Evolutionary conservation across 148 eudicot genomes (phyloP), one percentile per base, ranked within the genome.

Genomic region (Rhododendron simsii): DNA sequence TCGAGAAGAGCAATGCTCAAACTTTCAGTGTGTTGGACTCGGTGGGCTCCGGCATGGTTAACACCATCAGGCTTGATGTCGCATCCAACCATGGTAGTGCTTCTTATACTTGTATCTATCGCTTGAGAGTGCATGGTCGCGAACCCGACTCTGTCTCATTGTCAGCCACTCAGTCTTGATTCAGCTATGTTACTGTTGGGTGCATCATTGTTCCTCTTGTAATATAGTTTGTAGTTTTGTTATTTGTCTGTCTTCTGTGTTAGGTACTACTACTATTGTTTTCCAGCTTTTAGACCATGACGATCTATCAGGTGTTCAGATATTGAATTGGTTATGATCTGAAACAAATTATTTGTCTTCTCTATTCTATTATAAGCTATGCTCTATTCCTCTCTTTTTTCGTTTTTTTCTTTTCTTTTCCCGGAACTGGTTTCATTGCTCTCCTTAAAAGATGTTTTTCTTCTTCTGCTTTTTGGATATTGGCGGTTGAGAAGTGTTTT

Each of bases 1-100:
- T 97, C 0, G 95, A 93, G 84, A 95, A 95, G 93, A 94, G 98
- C 91, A 92, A 91, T 88, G 96, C 94, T 26, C 99, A 97, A 87
- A 95, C 99, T 21, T 92, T 84, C 69, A 85, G 91, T 5, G 98
- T 94, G 41, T 47, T 89, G 84, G 92, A 93, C 26, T 86, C 93
- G 11, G 78, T 89, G 6, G 84, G 90, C 53, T 87, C 93, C 53
- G 50, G 88, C 57, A 86, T 90, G 15, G 81, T 95, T 47, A 90
- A 96, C 90, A 92, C 91, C 14, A 87, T 96, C 35, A 95, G 95
- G 83, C 91, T 95, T 50, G 95, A 95, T 53, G 89, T 95, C 83
- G 83, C 92, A 67, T 93, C 99, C 35, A 96, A 96, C 89, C 94
- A 96, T 41, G 99, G 99, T 48, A 90, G 89, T 74, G 86, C 91